Evolutionary conservation across 352 stramenopile genomes (phyloP).

Genomic region (Phytophthora tentaculata): DNA sequence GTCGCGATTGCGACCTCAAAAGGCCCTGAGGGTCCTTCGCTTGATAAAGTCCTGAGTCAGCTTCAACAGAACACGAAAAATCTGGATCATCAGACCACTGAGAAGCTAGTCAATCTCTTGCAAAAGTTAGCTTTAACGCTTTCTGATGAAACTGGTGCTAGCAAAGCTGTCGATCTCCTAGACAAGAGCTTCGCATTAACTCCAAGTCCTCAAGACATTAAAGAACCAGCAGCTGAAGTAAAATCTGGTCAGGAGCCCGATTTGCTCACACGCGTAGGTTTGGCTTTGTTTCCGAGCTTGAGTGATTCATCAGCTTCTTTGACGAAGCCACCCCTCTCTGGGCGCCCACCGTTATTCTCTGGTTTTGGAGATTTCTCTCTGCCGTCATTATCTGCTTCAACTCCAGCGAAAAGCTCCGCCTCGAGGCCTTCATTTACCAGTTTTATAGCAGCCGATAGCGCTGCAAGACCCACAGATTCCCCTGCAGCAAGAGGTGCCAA

Average conservation of each 20-base stretch:
- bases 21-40: neutral
- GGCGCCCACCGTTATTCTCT: conserved; percentile 30
- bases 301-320: conserved; percentile 17
- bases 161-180: conserved; percentile 35
- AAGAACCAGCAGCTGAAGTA: conserved; percentile 2
- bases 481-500: conserved; percentile 37
- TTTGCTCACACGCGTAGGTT: conserved; percentile 33
- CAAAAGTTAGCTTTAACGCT: conserved; percentile 32
- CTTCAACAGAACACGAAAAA: conserved; percentile 37
- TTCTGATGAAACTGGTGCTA: conserved; percentile 23
- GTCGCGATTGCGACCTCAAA: conserved; percentile 8
- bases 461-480: conserved; percentile 22
- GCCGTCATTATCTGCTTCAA: conserved; percentile 25
- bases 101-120: conserved; percentile 33
- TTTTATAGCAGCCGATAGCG: conserved; percentile 32
- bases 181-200: conserved; percentile 25
- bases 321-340: conserved; percentile 26
- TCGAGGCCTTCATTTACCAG: conserved; percentile 31
- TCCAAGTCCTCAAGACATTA: neutral
- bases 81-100: conserved; percentile 34
- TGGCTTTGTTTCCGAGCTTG: conserved; percentile 37
- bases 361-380: conserved; percentile 40
- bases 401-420: conserved; percentile 29
- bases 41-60: conserved; percentile 34
- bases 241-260: conserved; percentile 24